phyloP scores from a whole-genome alignment of 192 early-diverging fungal genomes.

The Coemansia sp. region DNA sequence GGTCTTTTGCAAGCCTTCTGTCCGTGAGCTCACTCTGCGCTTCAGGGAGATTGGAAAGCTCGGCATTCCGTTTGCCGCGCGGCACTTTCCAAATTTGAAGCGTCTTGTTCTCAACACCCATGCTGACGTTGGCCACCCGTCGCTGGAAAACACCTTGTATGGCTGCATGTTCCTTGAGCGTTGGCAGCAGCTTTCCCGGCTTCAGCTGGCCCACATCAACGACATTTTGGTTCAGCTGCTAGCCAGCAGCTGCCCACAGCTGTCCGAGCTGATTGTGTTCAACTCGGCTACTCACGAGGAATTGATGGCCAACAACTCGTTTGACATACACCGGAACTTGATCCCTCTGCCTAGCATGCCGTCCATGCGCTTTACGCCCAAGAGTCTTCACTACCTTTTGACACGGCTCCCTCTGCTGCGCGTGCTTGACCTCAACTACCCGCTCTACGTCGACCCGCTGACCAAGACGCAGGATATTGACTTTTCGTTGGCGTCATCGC shows the following conservation, averaged over 20 bases:
- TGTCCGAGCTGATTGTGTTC: constrained; percentile 44
- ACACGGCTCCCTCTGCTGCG: constrained; percentile 38
- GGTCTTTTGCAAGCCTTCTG: constrained; percentile 45
- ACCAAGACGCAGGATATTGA: constrained; percentile 46
- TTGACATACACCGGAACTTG: constrained; percentile 46
- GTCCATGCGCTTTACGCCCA: constrained; percentile 49
- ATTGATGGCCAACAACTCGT: constrained; percentile 47
- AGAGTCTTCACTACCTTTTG: constrained; percentile 47
- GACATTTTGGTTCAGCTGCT: constrained; percentile 49
- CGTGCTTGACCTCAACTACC: constrained; percentile 51
- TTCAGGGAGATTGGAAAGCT: constrained; percentile 51
- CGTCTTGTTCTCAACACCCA: constrained; percentile 38
- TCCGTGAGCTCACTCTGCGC: constrained; percentile 45
- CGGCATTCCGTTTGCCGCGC: constrained; percentile 48
- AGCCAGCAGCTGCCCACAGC: constrained; percentile 41
- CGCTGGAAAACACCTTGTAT: constrained; percentile 50
- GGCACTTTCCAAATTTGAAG: constrained; percentile 42
- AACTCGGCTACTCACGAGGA: constrained; percentile 46
- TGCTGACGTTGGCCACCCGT: constrained; percentile 42
- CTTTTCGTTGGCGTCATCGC: constrained; percentile 34
- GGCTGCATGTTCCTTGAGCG: constrained; percentile 50
- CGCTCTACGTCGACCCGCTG: constrained; percentile 46
- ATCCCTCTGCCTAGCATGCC: constrained; percentile 45
- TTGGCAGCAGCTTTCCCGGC: constrained; percentile 25
- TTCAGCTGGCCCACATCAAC: constrained; percentile 50